A percentile compares a stretch with the other conserved stretches of the same genome.
Evolutionary conservation across 495 filamentous ascomycete species (phyloP).

Genomic region (Tetracladium setigerum): DNA sequence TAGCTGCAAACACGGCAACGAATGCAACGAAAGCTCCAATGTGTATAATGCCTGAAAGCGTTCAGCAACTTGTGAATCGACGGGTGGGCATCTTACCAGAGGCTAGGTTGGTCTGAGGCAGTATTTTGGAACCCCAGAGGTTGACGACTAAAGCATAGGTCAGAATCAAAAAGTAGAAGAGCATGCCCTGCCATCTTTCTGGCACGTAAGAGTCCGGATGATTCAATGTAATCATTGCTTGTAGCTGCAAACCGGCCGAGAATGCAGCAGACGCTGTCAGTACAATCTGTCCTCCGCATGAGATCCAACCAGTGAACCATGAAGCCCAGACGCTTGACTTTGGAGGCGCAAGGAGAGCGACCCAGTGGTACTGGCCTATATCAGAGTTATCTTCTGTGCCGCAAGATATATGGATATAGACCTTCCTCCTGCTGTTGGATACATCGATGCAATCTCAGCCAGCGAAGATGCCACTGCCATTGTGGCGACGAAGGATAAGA

Average conservation of each 20-base stretch:
- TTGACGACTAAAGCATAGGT: constrained; percentile 34
- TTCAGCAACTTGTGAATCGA: not conserved
- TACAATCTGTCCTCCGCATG: constrained; percentile 26
- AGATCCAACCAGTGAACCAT: constrained; percentile 34
- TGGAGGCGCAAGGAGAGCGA: constrained; percentile 33
- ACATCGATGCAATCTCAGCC: constrained; percentile 32
- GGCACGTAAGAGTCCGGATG: constrained; percentile 31
- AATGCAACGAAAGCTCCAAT: constrained; percentile 35
- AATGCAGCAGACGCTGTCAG: constrained; percentile 29
- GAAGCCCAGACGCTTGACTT: constrained; percentile 32
- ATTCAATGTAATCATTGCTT: constrained; percentile 38
- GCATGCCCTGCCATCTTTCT: constrained; percentile 38
- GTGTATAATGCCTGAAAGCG: constrained; percentile 35
- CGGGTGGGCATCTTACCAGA: constrained; percentile 1
- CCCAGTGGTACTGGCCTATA: constrained; percentile 42
- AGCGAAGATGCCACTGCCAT: constrained; percentile 17
- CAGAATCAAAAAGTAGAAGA: constrained; percentile 39
- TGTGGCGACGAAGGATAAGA: constrained; percentile 20
- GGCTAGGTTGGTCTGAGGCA: constrained; percentile 34
- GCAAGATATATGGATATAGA: not conserved
- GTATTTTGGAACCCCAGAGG: constrained; percentile 29
- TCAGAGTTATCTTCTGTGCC: constrained; percentile 24
- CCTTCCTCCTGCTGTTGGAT: constrained; percentile 12
- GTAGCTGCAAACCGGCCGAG: constrained; percentile 34
- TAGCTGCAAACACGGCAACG: constrained; percentile 32